A percentile compares a stretch with the other conserved stretches of the same genome.
Evolutionary conservation across 805 yeast species (phyloP).

Genomic region (Yamadazyma nakazawae): DNA sequence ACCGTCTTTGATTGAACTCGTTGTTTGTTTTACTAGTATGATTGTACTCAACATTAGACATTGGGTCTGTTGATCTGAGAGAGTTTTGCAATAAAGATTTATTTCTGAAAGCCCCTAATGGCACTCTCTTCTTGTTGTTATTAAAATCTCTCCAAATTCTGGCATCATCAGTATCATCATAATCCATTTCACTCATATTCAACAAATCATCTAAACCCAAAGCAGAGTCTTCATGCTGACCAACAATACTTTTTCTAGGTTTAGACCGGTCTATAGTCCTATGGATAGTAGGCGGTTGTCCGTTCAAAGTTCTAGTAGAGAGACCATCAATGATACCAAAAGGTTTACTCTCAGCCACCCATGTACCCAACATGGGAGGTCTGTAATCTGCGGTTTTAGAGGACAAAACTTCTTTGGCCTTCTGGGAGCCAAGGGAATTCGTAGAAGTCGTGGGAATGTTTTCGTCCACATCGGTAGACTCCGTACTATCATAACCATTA

Average conservation of each 20-base stretch:
- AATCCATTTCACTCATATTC: slow-evolving; percentile 84
- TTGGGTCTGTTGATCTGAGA: slow-evolving; percentile 17
- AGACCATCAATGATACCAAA: slow-evolving; percentile 94
- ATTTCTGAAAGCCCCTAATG: slow-evolving; percentile 88
- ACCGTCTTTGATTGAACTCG: slow-evolving; percentile 25
- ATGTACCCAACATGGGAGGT: slow-evolving; percentile 91
- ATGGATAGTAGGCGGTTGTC: slow-evolving; percentile 7
- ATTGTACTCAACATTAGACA: slow-evolving; percentile 22
- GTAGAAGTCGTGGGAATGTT: slow-evolving; percentile 68
- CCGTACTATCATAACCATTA: slow-evolving; percentile 60
- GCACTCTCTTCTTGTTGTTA: slow-evolving; percentile 51
- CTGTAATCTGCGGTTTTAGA: slow-evolving; percentile 79
- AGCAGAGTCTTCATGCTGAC: slow-evolving; percentile 34
- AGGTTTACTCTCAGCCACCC: slow-evolving; percentile 81
- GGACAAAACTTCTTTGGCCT: slow-evolving; percentile 91
- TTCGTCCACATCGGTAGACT: slow-evolving; percentile 92
- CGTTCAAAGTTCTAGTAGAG: slow-evolving; percentile 72
- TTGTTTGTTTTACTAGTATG: slow-evolving; percentile 24
- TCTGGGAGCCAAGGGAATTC: slow-evolving; percentile 61
- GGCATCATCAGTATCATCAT: slow-evolving; percentile 57
- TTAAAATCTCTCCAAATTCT: slow-evolving; percentile 46
- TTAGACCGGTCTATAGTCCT: slow-evolving; percentile 7
- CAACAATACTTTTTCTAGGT: slow-evolving; percentile 19
- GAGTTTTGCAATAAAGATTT: slow-evolving; percentile 42
- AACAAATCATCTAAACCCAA: slow-evolving; percentile 72